Evolutionary conservation across 228 moss, liverwort and hornwort species (phyloP), one percentile per base, ranked within the genome.

Genomic region (Sphagnum fallax): DNA sequence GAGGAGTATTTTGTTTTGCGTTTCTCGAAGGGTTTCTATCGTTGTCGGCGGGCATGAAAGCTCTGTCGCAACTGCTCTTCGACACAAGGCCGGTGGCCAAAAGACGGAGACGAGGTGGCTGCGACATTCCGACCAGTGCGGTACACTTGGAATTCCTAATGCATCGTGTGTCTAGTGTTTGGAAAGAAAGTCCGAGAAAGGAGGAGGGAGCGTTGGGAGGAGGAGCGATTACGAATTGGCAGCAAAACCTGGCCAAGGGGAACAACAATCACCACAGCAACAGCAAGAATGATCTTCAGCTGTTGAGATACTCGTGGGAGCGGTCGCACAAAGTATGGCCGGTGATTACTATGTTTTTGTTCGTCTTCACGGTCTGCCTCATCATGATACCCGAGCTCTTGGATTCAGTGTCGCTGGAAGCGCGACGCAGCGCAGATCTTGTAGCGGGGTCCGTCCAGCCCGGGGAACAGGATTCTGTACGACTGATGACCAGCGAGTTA

Each of bases 91-190:
- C 32, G 32, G 32, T 32, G 32, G 32, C 32, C 32, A 32, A 32
- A 32, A 32, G 32, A 32, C 32, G 32, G 32, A 32, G 32, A 32
- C 32, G 32, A 32, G 32, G 32, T 32, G 32, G 32, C 32, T 32
- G 32, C 32, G 32, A 32, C 32, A 32, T 32, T 32, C 32, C 32
- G 32, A 32, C 32, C 32, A 32, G 32, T 32, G 32, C 32, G 32
- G 32, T 32, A 32, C 32, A 32, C 32, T 32, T 32, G 32, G 32
- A 32, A 32, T 32, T 32, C 32, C 32, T 53, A 64, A 85, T 85
- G 85, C 79, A 85, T 75, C 85, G 85, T 8, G 75, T 75, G 76
- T 71, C 79, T 62, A 76, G 74, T 70, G 81, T 81, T 55, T 51
- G 7, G 65, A 85, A 85, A 32, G 32, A 32, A 32, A 32, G 32